Base-by-base conservation (phyloP, 2,329 filamentous ascomycete species). In the Corniculantispora saksenae region DNA sequence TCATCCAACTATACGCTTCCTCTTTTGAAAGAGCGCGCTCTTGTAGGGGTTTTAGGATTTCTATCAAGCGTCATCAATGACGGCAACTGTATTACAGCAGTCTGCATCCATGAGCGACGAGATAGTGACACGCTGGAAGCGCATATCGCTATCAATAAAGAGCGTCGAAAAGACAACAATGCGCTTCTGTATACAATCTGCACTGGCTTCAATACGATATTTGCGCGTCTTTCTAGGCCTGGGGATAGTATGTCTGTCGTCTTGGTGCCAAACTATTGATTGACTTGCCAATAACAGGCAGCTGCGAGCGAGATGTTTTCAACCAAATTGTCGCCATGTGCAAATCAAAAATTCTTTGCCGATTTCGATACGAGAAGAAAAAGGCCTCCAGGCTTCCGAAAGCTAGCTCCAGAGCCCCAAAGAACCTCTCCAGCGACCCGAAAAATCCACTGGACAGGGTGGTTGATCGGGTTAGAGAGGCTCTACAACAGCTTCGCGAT, bases 21-120 rank as follows among this genome's bases (percentile, higher is more conserved):
- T 0, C 35, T 63, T 25, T 27, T 19, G 12, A 32, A 21, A 13
- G 60, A 63, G 40, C 60, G 50, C 25, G 32, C 25, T 2, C 38
- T 63, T 3, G 61, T 43, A 2, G 27, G 53, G 15, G 21, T 29
- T 3, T 38, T 57, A 7, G 61, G 53, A 1, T 63, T 63, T 12
- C n/a, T 63, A 4, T 56, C 61, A 7, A 57, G 53, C 32, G 27
- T 57, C 27, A 63, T 43, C 1, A 53, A 57, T 53, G 32, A 38
- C 21, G 17, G 40, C 4, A 21, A 57, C 2, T 45, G 32, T 3
- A 35, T 63, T 43, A 57, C 53, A 10, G 61, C 61, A 12, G 61
- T 63, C 8, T 63, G 61, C 45, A 12, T 63, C 15, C 43, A 56
- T 1, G 61, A 63, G n/a, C 38, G 29, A 3, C 12, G 6, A 9